Evolutionary conservation across 106 monocot genomes (phyloP).

Genomic region (Hemerocallis citrina): DNA sequence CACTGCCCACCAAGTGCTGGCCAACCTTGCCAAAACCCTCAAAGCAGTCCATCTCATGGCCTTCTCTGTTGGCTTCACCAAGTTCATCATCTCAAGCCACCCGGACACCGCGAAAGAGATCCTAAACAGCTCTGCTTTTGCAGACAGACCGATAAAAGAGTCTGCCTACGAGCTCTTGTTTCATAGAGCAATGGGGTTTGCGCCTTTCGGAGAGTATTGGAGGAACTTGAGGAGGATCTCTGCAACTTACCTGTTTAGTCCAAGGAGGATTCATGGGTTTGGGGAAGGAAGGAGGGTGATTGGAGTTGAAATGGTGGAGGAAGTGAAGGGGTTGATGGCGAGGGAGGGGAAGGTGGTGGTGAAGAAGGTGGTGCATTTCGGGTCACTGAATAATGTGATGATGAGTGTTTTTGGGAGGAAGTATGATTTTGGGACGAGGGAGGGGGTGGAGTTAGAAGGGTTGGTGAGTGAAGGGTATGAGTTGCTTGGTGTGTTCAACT

Average conservation of each 20-base stretch:
- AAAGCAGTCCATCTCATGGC: slow-evolving; percentile 34
- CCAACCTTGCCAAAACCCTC: slow-evolving; percentile 22
- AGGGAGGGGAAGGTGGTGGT: slow-evolving; percentile 28
- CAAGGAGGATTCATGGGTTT: slow-evolving; percentile 20
- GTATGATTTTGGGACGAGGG: slow-evolving; percentile 23
- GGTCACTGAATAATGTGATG: slow-evolving; percentile 49
- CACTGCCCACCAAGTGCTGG: slow-evolving; percentile 37
- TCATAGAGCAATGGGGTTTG: slow-evolving; percentile 72
- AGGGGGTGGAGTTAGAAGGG: slow-evolving; percentile 37
- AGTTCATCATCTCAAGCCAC: slow-evolving; percentile 53
- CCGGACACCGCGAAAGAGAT: slow-evolving; percentile 67
- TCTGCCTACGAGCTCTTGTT: slow-evolving; percentile 70
- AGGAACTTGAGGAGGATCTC: slow-evolving; percentile 38
- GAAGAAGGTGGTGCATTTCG: slow-evolving; percentile 43
- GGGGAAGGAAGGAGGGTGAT: slow-evolving; percentile 19
- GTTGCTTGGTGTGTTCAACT: slow-evolving; percentile 52
- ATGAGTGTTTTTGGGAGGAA: slow-evolving; percentile 51
- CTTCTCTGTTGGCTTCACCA: slow-evolving; percentile 65
- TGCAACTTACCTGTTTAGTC: slow-evolving; percentile 40
- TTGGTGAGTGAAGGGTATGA: slow-evolving; percentile 66
- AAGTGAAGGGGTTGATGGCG: slow-evolving; percentile 21
- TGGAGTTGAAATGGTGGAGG: slow-evolving; percentile 34
- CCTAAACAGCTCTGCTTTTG: slow-evolving; percentile 43
- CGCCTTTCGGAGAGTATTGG: slow-evolving; percentile 71
- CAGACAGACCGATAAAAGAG: slow-evolving; percentile 63